Evolutionary conservation across 495 filamentous ascomycete species (phyloP).

Genomic region (Beverwykella pulmonaria): DNA sequence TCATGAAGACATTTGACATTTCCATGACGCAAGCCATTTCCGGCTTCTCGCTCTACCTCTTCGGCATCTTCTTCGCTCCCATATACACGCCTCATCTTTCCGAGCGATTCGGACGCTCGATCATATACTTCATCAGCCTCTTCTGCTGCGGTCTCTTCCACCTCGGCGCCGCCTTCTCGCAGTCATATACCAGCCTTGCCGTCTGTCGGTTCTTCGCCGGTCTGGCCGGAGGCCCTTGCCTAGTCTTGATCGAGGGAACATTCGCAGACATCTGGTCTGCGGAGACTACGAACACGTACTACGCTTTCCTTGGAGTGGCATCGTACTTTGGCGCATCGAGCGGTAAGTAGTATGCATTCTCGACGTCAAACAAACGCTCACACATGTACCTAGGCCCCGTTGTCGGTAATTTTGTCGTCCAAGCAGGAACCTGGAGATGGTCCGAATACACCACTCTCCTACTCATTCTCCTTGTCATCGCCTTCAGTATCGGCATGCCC

Average conservation of each 20-base stretch:
- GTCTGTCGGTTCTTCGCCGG: slow-evolving; percentile 52
- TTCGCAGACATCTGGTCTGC: slow-evolving; percentile 52
- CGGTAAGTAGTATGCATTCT: slow-evolving; percentile 26
- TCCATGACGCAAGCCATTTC: slow-evolving; percentile 25
- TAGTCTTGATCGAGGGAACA: slow-evolving; percentile 53
- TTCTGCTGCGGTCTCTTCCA: slow-evolving; percentile 47
- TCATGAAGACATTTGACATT: slow-evolving; percentile 30
- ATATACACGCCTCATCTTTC: slow-evolving; percentile 48
- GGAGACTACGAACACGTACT: slow-evolving; percentile 43
- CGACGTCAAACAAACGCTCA: neutral
- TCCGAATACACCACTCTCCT: slow-evolving; percentile 48
- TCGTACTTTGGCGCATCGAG: slow-evolving; percentile 45
- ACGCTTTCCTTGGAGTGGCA: slow-evolving; percentile 45
- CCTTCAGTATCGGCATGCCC: slow-evolving; percentile 46
- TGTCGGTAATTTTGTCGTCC: slow-evolving; percentile 44
- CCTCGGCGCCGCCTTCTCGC: slow-evolving; percentile 45
- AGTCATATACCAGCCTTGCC: slow-evolving; percentile 42
- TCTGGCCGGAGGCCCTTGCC: slow-evolving; percentile 48
- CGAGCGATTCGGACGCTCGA: slow-evolving; percentile 46
- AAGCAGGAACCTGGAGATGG: slow-evolving; percentile 47
- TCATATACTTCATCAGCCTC: slow-evolving; percentile 44
- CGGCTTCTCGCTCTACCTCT: slow-evolving; percentile 45
- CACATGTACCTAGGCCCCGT: slow-evolving; percentile 43
- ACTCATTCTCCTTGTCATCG: slow-evolving; percentile 40
- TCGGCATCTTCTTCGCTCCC: slow-evolving; percentile 49